Evolutionary conservation across 768 basidiomycete genomes (phyloP), one percentile per base, ranked within the genome.

Genomic region (Psilocybe azurescens): DNA sequence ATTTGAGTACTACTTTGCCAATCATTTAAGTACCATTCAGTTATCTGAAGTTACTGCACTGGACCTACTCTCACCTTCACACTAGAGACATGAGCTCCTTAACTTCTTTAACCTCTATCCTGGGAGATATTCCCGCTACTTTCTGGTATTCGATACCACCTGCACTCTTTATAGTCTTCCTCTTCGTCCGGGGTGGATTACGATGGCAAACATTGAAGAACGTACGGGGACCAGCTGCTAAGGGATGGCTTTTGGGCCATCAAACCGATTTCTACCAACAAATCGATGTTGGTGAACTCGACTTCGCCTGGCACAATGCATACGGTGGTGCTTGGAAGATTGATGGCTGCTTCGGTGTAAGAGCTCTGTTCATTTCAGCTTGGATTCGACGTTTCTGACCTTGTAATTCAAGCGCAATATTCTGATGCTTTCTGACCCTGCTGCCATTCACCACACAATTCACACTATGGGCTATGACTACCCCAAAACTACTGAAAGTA

Each of bases 401-500:
- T 14, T 16, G 7, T 14, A 20, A 61, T 4, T 28, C 11, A 46
- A 61, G 60, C 60, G 60, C 4, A 61, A 61, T 24, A 61, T 61
- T 14, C 41, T 61, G 18, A 61, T 57, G 60, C 39, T 61, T 14
- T 61, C 60, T 5, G 60, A 61, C 44, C 60, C 60, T 7, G 48
- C 36, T 29, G 60, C 60, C 2, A 61, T 61, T 53, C 60, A 56
- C 11, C 60, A 61, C 54, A 44, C 49, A 1, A 56, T 61, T 24
- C 60, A 61, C 49, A 57, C 60, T 24, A 61, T 61, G 60, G 60
- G 60, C 2, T 61, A 61, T 44, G 55, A 55, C n/a, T 61, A 61
- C 20, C 60, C 55, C 38, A 61, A 61, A 48, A 57, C 60, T 14
- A 61, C 11, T 18, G 60, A 61, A 24, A 57, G 39, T 49, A 50